Conservation (phyloP, 202 grass and related monocot genomes). For the Schoenoplectus triqueter region DNA sequence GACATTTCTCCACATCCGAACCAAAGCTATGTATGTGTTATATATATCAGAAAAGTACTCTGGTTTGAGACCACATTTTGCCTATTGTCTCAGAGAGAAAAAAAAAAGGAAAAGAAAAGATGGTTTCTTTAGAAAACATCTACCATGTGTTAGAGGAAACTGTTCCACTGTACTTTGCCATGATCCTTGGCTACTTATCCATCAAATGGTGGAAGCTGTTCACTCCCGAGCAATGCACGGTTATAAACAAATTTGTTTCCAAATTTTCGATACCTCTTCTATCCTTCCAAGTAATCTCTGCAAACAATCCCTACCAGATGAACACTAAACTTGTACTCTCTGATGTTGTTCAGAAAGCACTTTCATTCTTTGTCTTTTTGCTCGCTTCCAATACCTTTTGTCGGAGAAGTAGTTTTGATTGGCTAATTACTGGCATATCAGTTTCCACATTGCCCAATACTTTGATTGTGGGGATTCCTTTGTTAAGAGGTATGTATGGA, state of each 20-base stretch:
- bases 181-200: slow-evolving; percentile 90
- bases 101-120: slow-evolving; percentile 45
- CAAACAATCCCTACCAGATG: slow-evolving; percentile 86
- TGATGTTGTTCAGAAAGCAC: slow-evolving; percentile 69
- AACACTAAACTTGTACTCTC: slow-evolving; percentile 75
- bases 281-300: slow-evolving; percentile 89
- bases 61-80: slow-evolving; percentile 43
- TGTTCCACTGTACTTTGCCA: slow-evolving; percentile 74
- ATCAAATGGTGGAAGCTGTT: slow-evolving; percentile 94
- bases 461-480: slow-evolving; percentile 85
- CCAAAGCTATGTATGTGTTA: slow-evolving; percentile 22
- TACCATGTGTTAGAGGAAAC: slow-evolving; percentile 86
- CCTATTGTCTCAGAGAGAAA: slow-evolving; percentile 53
- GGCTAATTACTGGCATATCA: slow-evolving; percentile 87
- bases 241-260: slow-evolving; percentile 89
- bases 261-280: slow-evolving; percentile 87
- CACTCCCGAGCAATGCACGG: slow-evolving; percentile 76
- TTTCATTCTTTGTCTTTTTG: slow-evolving; percentile 59
- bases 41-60: slow-evolving; percentile 40
- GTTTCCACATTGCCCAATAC: slow-evolving; percentile 88
- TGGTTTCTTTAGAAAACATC: slow-evolving; percentile 70
- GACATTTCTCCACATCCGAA: slow-evolving; percentile 9
- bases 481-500: slow-evolving; percentile 94
- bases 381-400: slow-evolving; percentile 52
- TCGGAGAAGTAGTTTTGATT: slow-evolving; percentile 55